These are phyloP conservation scores for Nicotiana benthamiana DNA, from an alignment of 257 asterid species.

Conservation along the genomic window DNA sequence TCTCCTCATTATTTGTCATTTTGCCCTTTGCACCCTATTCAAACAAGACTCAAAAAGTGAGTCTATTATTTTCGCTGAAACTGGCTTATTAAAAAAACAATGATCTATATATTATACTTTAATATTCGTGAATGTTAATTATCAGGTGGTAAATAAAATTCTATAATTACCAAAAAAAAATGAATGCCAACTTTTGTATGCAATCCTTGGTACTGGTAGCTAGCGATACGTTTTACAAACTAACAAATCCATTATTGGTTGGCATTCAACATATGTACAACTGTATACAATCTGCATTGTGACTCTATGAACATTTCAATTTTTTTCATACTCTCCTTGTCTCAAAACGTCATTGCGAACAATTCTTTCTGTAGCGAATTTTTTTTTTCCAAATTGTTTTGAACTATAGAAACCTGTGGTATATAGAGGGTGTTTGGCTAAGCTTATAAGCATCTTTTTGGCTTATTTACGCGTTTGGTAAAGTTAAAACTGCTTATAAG, in stretches of 20 bases:
- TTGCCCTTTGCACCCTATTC: neutral
- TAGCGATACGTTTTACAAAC: neutral
- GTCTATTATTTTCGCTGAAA: neutral
- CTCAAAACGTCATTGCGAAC: neutral
- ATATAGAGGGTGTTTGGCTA: no score
- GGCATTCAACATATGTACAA: neutral
- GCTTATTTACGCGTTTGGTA: no score
- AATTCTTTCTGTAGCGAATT: neutral
- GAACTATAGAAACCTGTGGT: neutral
- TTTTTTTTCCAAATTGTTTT: neutral
- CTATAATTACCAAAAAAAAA: no score
- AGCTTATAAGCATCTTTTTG: no score
- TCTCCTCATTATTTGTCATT: no score
- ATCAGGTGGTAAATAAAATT: no score
- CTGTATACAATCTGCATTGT: neutral
- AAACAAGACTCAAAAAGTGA: neutral
- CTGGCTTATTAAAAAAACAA: neutral
- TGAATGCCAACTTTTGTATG: neutral
- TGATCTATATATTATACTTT: neutral
- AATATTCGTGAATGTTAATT: no score
- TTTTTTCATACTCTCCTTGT: neutral
- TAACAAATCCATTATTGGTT: neutral
- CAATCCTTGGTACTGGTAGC: neutral
- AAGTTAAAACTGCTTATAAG: no score
- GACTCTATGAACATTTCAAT: neutral